phyloP scores from a whole-genome alignment of 805 yeast genomes.

The Saccharomyces mikatae region DNA sequence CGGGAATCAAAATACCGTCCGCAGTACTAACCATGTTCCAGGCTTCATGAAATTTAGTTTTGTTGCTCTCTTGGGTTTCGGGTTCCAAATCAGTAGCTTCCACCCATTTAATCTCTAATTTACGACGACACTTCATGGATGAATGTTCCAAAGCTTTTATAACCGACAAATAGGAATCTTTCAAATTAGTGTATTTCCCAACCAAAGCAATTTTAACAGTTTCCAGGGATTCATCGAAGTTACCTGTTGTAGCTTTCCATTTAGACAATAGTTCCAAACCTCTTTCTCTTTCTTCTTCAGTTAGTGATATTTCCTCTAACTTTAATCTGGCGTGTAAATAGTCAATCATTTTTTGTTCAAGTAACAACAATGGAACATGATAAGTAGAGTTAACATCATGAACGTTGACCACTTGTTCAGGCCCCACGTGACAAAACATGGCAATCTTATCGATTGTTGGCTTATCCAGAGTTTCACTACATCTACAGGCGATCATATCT shows the following conservation, averaged over 20 bases:
- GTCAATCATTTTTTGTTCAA: constrained; percentile 76
- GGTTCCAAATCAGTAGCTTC: constrained; percentile 88
- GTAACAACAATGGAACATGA: constrained; percentile 88
- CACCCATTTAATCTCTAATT: constrained; percentile 88
- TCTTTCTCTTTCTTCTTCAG: constrained; percentile 44
- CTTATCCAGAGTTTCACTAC: constrained; percentile 70
- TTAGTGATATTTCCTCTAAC: constrained; percentile 41
- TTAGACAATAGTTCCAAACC: constrained; percentile 65
- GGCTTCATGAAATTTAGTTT: constrained; percentile 82
- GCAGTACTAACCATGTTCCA: constrained; percentile 92
- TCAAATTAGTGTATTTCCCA: constrained; percentile 92
- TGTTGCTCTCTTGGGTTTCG: constrained; percentile 51
- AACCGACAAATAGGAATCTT: constrained; percentile 91
- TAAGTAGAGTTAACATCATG: constrained; percentile 95
- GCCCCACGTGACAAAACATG: constrained; percentile 98
- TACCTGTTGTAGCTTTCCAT: constrained; percentile 75
- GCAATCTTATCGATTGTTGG: constrained; percentile 93
- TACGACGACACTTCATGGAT: constrained; percentile 80
- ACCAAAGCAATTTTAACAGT: constrained; percentile 91
- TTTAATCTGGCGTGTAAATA: constrained; percentile 62
- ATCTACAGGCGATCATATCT: constrained; percentile 96
- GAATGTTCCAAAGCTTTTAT: constrained; percentile 94
- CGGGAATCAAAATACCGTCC: constrained; percentile 95
- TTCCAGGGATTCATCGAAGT: constrained; percentile 76
- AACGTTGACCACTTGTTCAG: constrained; percentile 94